Base-by-base conservation (phyloP, 495 filamentous ascomycete genomes). In the Neurospora sp. region DNA sequence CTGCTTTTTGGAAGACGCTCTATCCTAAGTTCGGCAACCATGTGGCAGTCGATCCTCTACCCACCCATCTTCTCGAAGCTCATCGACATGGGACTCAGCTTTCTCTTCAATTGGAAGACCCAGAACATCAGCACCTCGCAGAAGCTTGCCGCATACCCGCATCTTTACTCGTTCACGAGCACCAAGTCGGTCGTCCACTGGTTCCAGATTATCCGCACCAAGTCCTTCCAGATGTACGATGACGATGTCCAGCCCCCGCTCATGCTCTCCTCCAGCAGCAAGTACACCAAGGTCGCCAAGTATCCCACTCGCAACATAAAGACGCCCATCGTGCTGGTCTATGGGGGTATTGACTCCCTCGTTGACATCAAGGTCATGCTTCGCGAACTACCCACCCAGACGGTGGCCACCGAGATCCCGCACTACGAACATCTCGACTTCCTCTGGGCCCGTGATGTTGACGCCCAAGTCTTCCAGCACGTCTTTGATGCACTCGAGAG, bases 391-490 rank as follows among this genome's bases (percentile, higher is more conserved):
- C 96, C 96, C 0, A 84, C 85, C 12, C 91, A 92, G 76, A 99
- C 95, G 7, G 83, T 94, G 16, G 93, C 93, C 14, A 95, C 89
- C 72, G 90, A 92, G 76, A 91, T 98, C 69, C 88, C 90, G 5
- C 93, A 97, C 74, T 99, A 96, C 78, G 96, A 99, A 78, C 96
- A 99, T 81, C 87, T 99, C 42, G 96, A 99, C 81, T 97, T 99
- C 79, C 84, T 99, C n/a, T 99, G 96, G 96, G 95, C 92, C 5
- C 82, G 88, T 37, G 92, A 97, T 77, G 92, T 96, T 12, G 86
- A 96, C 70, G 84, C 84, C n/a, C 87, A 92, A 46, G 95, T 98
- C 3, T 97, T 97, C 77, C 91, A 89, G 11, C 91, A 97, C 81
- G 93, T 98, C 14, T 94, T 96, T 77, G 90, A 95, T 74, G 94